Percentiles rank a stretch among this genome's conserved stretches.
Evolutionary conservation across 768 basidiomycete species (phyloP).

Genomic region (Cystofilobasidium capitatum): DNA sequence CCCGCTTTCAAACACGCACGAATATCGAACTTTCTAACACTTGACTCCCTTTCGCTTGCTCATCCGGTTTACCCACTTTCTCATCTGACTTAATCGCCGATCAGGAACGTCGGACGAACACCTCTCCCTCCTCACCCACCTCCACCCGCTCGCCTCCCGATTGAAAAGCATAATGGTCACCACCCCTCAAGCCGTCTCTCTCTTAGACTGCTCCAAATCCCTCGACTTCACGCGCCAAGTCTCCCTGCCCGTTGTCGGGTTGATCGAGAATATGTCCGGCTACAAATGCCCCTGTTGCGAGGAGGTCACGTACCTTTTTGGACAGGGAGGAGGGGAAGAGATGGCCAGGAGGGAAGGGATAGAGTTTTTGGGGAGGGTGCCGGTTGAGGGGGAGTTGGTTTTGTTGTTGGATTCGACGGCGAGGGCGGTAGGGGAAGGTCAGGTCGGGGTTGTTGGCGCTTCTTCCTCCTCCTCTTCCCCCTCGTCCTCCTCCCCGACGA

Average conservation of each 20-base stretch:
- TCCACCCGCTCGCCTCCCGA: slow-evolving; percentile 65
- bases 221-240: slow-evolving; percentile 88
- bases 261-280: slow-evolving; percentile 98
- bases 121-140: slow-evolving; percentile 84
- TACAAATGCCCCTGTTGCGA: slow-evolving; percentile 96
- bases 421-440: slow-evolving; percentile 23
- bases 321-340: slow-evolving; percentile 80
- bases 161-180: slow-evolving; percentile 85
- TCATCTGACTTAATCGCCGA: neutral
- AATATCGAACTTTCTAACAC: neutral
- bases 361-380: slow-evolving; percentile 73
- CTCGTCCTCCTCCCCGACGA: no score
- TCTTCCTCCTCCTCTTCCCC: no score
- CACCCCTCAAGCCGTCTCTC: slow-evolving; percentile 91
- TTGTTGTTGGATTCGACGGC: slow-evolving; percentile 65
- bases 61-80: neutral
- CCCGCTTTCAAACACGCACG: neutral
- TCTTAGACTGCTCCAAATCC: slow-evolving; percentile 91
- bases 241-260: slow-evolving; percentile 71
- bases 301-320: slow-evolving; percentile 89
- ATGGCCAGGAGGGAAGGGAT: slow-evolving; percentile 69
- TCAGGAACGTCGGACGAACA: slow-evolving; percentile 98
- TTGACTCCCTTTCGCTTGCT: neutral
- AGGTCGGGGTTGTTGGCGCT: slow-evolving; percentile 27
- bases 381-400: slow-evolving; percentile 86